phyloP scores from a whole-genome alignment of 2,329 filamentous ascomycete species.

The Akanthomyces muscarius region DNA sequence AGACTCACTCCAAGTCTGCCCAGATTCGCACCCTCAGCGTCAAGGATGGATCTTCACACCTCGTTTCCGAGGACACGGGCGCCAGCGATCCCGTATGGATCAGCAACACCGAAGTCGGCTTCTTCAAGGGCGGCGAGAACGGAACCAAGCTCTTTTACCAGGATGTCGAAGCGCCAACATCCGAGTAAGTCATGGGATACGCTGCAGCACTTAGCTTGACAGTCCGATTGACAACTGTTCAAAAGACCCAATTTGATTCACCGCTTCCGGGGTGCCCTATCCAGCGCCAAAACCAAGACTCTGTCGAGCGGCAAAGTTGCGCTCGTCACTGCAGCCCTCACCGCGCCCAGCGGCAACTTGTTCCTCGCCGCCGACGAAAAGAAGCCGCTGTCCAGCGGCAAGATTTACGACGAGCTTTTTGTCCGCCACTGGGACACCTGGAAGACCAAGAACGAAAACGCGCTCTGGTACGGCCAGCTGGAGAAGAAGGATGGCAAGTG shows the following conservation, averaged over 20 bases:
- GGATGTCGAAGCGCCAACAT: conserved; percentile 30
- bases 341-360: conserved; percentile 64
- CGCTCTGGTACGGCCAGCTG: conserved; percentile 69
- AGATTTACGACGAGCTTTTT: conserved; percentile 70
- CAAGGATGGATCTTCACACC: conserved; percentile 57
- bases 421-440: conserved; percentile 84
- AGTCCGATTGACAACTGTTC: conserved; percentile 14
- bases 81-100: conserved; percentile 76
- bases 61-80: conserved; percentile 60
- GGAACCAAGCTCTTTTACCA: conserved; percentile 45
- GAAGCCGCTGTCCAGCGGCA: conserved; percentile 59
- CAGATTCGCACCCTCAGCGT: conserved; percentile 71
- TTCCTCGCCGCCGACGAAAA: conserved; percentile 60
- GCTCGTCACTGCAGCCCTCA: conserved; percentile 58
- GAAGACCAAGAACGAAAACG: conserved; percentile 62
- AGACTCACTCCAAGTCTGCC: conserved; percentile 62
- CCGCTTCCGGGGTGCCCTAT: conserved; percentile 49
- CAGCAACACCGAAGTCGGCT: conserved; percentile 57
- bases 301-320: conserved; percentile 48
- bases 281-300: conserved; percentile 56
- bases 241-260: conserved; percentile 39
- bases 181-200: conserved; percentile 33
- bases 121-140: conserved; percentile 49
- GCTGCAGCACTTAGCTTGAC: not conserved
- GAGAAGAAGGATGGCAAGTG: conserved; percentile 39